Evolutionary conservation across 306 rosid genomes (phyloP), one percentile per base, ranked within the genome.

Genomic region (Quillaja saponaria): DNA sequence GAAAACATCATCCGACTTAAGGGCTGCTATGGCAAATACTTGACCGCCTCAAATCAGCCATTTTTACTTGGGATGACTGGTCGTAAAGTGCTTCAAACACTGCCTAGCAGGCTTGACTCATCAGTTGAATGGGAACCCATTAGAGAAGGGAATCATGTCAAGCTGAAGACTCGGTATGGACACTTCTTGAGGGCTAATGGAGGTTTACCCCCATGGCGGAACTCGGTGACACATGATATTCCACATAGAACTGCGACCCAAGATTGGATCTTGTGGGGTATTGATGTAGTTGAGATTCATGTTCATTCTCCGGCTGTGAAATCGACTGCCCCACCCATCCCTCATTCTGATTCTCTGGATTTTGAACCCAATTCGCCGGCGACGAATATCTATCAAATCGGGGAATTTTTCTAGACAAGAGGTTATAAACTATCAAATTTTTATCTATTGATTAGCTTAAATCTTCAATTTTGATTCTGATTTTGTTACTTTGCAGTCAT

Each of bases 101-200:
- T 67, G 6, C 95, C 91, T 0, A 13, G 13, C 3, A 66, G 78
- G 11, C 80, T 80, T 7, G 95, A 92, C 33, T 92, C 96, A 0
- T 87, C 99, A 0, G 71, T 86, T 3, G 96, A 92, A 74, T 92
- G 99, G 99, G 99, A 89, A 34, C 95, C 99, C 17, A 0, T 89
- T 5, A 70, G 60, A 49, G 91, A 92, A 6, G 86, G 94, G 13
- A 46, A 58, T 11, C 83, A 41, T 56, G 83, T 83, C 61, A 84
- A 75, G 84, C 76, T 92, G 37, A 86, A 75, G 69, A 86, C 96
- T 8, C 74, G 96, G 5, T 83, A 89, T 28, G 99, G 95, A 0
- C 71, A 92, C 42, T 92, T 89, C 61, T 60, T 92, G 34, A 69
- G 99, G 9, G 99, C 87, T 2, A 92, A 92, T 38, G 95, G 95